These are phyloP conservation scores for Colletotrichum viniferum DNA, from an alignment of 2,329 filamentous ascomycete genomes.

Conservation along the genomic window DNA sequence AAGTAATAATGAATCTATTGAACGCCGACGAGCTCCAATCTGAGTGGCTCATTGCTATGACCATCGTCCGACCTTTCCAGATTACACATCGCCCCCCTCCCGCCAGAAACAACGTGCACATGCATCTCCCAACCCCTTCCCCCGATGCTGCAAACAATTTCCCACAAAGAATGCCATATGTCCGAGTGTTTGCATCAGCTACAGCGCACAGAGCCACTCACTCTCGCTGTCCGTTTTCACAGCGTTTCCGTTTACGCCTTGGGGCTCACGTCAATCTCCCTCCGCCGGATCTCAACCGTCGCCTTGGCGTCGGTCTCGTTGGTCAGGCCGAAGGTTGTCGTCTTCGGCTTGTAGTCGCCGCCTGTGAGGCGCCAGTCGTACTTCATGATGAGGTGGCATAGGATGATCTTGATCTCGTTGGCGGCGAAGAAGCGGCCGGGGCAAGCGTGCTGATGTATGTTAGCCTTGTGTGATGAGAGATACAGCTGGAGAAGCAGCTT, in stretches of 20 bases:
- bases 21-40: slow-evolving; percentile 7
- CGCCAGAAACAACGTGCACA: neutral
- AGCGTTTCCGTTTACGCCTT: neutral
- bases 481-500: neutral
- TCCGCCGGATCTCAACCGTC: slow-evolving; percentile 14
- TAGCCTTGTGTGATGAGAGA: neutral
- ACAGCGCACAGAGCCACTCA: neutral
- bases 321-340: slow-evolving; percentile 1
- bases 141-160: neutral
- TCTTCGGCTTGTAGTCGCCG: neutral
- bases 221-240: neutral
- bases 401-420: slow-evolving; percentile 39
- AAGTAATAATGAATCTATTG: neutral
- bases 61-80: neutral
- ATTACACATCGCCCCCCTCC: neutral
- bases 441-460: slow-evolving; percentile 34
- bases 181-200: neutral
- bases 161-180: neutral
- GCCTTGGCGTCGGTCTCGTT: slow-evolving; percentile 16
- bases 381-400: slow-evolving; percentile 33
- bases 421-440: slow-evolving; percentile 42
- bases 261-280: slow-evolving; percentile 2
- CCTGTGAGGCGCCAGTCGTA: slow-evolving; percentile 30
- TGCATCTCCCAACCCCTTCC: neutral
- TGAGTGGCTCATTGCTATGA: slow-evolving; percentile 10